phyloP scores from a whole-genome alignment of 306 rosid species.

The Argentina anserina region DNA sequence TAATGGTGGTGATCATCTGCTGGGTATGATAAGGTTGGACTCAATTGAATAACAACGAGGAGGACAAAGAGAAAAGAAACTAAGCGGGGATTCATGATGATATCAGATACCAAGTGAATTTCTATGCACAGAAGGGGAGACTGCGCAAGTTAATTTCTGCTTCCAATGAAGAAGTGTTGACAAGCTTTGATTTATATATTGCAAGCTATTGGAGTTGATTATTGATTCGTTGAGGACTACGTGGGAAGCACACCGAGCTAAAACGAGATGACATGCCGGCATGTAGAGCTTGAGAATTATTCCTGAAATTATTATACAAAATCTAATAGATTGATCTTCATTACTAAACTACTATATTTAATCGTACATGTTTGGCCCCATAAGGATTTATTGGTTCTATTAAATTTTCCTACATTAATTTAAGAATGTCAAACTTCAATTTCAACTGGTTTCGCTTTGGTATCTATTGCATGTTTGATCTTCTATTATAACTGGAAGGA shows the following conservation, averaged over 20 bases:
- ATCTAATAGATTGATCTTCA: neutral
- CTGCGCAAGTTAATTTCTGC: neutral
- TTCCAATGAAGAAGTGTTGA: conserved; percentile 9
- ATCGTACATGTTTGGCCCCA: neutral
- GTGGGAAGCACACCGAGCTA: conserved; percentile 31
- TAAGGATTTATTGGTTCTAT: neutral
- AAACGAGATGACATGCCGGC: conserved; percentile 33
- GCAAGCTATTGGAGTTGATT: neutral
- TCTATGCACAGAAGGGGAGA: neutral
- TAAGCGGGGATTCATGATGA: conserved; percentile 24
- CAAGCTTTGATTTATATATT: conserved; percentile 2
- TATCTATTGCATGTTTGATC: neutral
- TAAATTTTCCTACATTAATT: no score
- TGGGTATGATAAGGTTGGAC: conserved; percentile 25
- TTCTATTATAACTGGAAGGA: neutral
- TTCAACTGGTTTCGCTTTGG: neutral
- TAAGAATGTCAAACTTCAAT: no score
- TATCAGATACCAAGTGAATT: neutral
- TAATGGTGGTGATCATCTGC: conserved; percentile 9
- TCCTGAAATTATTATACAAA: neutral
- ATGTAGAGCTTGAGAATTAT: conserved; percentile 18
- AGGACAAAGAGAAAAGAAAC: conserved; percentile 27
- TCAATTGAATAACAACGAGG: conserved; percentile 25
- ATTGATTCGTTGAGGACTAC: conserved; percentile 13
- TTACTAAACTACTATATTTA: neutral